phyloP scores from a whole-genome alignment of 164 flowering plant species.

The Dillenia turbinata region DNA sequence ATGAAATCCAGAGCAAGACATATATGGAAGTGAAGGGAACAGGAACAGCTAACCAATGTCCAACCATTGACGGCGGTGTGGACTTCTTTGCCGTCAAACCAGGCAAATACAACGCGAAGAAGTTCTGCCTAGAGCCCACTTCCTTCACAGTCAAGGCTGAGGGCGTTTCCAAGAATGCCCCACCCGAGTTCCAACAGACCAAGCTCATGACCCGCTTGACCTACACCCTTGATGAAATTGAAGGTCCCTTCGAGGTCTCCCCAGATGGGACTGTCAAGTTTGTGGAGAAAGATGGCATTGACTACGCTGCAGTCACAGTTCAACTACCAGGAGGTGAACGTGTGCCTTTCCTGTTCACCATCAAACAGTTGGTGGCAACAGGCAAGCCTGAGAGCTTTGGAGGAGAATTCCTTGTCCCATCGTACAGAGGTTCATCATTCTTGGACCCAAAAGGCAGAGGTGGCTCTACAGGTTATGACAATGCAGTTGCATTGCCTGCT shows the following conservation, averaged over 20 bases:
- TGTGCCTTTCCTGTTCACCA: constrained; percentile 91
- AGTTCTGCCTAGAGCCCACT: constrained; percentile 91
- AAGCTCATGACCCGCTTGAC: constrained; percentile 99
- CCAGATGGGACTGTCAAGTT: constrained; percentile 79
- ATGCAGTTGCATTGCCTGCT: constrained; percentile 91
- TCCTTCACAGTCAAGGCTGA: constrained; percentile 97
- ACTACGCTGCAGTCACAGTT: constrained; percentile 93
- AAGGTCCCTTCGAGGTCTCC: constrained; percentile 90
- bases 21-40: constrained; percentile 96
- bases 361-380: constrained; percentile 85
- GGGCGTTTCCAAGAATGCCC: constrained; percentile 74
- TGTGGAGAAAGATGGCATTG: constrained; percentile 93
- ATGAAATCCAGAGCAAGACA: constrained; percentile 96
- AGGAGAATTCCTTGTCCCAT: constrained; percentile 82
- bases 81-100: constrained; percentile 71
- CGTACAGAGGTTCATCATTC: constrained; percentile 92
- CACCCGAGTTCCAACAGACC: constrained; percentile 87
- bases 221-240: constrained; percentile 96
- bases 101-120: constrained; percentile 85
- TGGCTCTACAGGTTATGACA: constrained; percentile 92
- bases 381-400: constrained; percentile 80
- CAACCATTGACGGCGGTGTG: constrained; percentile 76
- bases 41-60: constrained; percentile 98
- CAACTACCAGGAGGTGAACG: constrained; percentile 97
- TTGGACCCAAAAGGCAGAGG: constrained; percentile 99